Evolutionary conservation across 441 rosid species (phyloP), one percentile per base, ranked within the genome.

Genomic region (Erysimum cheiri): DNA sequence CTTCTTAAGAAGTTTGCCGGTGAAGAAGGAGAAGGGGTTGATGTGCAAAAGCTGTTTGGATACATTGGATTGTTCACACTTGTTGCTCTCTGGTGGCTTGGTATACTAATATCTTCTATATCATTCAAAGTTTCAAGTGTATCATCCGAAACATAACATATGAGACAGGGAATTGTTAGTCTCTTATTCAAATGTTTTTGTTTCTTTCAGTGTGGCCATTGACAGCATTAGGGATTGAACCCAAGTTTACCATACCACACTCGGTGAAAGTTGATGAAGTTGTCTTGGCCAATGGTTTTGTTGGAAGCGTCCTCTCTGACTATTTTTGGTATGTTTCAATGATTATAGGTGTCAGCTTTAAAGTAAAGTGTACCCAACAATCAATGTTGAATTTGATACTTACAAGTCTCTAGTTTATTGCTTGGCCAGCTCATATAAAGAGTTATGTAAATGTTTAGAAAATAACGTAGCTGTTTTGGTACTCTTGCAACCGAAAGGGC

Each of bases 1-100:
- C 98, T 95, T 64, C 96, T 95, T 40, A 95, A 92, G 77, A 95
- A 95, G 84, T 88, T 92, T 64, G 84, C 93, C 1, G 99, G 99
- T 17, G 98, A 91, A 70, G 99, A 89, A 87, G 98, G 98, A 74
- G 96, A 85, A 83, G 85, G 91, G 56, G 82, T 82, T 69, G 98
- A 92, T 73, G 92, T 95, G 71, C 99, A 95, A 76, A 95, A 92
- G 89, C 78, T 95, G 79, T 95, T 95, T 64, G 99, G 99, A 50
- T 95, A 91, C 73, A 87, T 95, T 36, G 99, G 99, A 66, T 73
- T 95, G 71, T 95, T 95, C 78, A 95, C 98, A 4, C 91, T 95
- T 73, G 90, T 95, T 73, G 92, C 98, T 65, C 91, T 95, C 24
- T 95, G 99, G 99, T 95, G 99, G 99, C 96, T 95, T 61, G 88